phyloP scores from a whole-genome alignment of 2,329 filamentous ascomycete genomes.

The Beauveria sp. region DNA sequence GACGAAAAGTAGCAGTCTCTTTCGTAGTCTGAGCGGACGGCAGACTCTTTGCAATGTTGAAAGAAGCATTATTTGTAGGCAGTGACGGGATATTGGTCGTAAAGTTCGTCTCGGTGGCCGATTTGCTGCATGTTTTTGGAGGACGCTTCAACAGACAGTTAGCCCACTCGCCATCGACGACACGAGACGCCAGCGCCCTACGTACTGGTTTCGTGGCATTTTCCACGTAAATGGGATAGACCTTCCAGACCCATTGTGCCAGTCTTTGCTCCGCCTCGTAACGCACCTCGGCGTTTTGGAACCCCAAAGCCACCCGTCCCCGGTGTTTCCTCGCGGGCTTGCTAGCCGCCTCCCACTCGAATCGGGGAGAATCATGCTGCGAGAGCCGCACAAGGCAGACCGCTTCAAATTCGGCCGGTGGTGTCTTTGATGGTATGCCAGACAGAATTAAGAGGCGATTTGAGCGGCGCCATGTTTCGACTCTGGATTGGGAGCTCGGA shows the following conservation, averaged over 20 bases:
- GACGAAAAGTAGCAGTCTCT: too few relatives aligned
- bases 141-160: not conserved
- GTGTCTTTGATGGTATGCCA: not conserved
- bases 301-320: not conserved
- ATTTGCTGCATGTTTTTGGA: too few relatives aligned
- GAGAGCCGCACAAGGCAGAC: not conserved
- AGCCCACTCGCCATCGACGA: not conserved
- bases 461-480: not conserved
- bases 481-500: not conserved
- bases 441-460: not conserved
- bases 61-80: too few relatives aligned
- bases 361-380: not conserved
- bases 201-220: not conserved
- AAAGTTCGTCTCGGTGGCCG: too few relatives aligned
- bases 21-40: too few relatives aligned
- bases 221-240: not conserved
- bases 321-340: not conserved
- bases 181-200: not conserved
- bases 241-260: not conserved
- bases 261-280: not conserved
- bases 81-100: too few relatives aligned
- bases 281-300: not conserved
- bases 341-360: not conserved
- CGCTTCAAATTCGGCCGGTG: not conserved
- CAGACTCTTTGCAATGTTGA: too few relatives aligned